Conservation (phyloP, 2,329 filamentous ascomycete species). For the Colletotrichum liaoningense region DNA sequence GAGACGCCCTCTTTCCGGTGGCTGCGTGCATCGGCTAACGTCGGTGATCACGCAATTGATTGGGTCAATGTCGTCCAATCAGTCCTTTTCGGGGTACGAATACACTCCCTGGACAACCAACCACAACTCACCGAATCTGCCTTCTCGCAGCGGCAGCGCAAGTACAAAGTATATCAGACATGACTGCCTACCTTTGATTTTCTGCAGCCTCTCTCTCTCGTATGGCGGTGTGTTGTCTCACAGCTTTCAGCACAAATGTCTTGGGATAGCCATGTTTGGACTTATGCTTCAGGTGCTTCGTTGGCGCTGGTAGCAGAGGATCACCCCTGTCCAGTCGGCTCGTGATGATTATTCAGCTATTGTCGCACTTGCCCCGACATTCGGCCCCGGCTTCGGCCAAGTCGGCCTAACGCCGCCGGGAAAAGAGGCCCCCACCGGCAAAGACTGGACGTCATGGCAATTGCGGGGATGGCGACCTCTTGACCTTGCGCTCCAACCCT, state of each 20-base stretch:
- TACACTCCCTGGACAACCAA: neutral
- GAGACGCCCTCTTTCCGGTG: neutral
- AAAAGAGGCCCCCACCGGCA: constrained; percentile 13
- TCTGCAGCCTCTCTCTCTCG: neutral
- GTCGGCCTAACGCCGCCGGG: constrained; percentile 31
- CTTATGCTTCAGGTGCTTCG: constrained; percentile 19
- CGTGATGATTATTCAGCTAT: constrained; percentile 27
- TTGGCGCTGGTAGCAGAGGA: constrained; percentile 12
- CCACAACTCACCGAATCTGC: constrained; percentile 5
- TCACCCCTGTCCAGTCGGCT: constrained; percentile 15
- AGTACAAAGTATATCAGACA: neutral
- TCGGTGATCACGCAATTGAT: constrained; percentile 33
- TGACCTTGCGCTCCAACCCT: constrained; percentile 10
- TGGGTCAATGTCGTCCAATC: constrained; percentile 28
- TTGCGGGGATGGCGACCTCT: constrained; percentile 2
- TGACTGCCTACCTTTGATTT: neutral
- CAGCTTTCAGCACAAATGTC: neutral
- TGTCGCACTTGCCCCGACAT: constrained; percentile 21
- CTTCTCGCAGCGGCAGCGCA: neutral
- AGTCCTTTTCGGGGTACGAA: neutral
- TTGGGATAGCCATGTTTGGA: constrained; percentile 7
- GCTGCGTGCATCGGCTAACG: constrained; percentile 28
- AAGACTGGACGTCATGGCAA: constrained; percentile 17
- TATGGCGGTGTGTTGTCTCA: neutral
- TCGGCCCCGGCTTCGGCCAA: constrained; percentile 34